Conservation (phyloP, 148 eudicot genomes). For the Euryodendron excelsum region DNA sequence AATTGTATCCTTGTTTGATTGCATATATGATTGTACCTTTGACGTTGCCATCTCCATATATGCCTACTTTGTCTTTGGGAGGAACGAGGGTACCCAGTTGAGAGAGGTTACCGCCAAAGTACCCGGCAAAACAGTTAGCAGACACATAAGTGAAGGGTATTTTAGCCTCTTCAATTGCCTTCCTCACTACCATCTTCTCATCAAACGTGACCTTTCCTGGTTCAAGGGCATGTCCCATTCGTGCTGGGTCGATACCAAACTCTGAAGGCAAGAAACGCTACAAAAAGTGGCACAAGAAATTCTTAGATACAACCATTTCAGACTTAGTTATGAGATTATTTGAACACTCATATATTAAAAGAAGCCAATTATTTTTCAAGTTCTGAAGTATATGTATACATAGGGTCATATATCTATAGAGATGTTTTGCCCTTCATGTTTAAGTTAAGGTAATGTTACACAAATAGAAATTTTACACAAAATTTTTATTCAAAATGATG, state of each 20-base stretch:
- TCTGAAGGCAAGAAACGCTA: constrained; percentile 66
- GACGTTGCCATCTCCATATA: constrained; percentile 35
- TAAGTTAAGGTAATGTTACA: no score
- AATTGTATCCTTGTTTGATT: no score
- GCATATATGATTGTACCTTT: constrained; percentile 25
- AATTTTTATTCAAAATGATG: no score
- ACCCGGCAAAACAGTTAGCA: constrained; percentile 49
- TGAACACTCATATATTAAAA: background rate
- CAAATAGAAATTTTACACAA: no score
- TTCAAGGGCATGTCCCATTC: constrained; percentile 41
- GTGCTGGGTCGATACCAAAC: constrained; percentile 50
- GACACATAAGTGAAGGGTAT: constrained; percentile 53
- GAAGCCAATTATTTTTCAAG: no score
- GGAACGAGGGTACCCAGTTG: constrained; percentile 34
- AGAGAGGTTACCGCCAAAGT: constrained; percentile 31
- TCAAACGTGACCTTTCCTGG: constrained; percentile 49
- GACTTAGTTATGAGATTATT: background rate
- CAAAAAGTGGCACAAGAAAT: background rate
- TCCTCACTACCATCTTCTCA: constrained; percentile 42
- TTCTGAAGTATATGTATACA: no score
- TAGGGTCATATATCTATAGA: no score
- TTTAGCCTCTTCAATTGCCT: constrained; percentile 43
- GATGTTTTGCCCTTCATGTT: no score
- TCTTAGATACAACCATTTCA: no score
- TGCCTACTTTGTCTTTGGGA: constrained; percentile 25